phyloP scores from a whole-genome alignment of 257 asterid species.

The Coffea canephora region DNA sequence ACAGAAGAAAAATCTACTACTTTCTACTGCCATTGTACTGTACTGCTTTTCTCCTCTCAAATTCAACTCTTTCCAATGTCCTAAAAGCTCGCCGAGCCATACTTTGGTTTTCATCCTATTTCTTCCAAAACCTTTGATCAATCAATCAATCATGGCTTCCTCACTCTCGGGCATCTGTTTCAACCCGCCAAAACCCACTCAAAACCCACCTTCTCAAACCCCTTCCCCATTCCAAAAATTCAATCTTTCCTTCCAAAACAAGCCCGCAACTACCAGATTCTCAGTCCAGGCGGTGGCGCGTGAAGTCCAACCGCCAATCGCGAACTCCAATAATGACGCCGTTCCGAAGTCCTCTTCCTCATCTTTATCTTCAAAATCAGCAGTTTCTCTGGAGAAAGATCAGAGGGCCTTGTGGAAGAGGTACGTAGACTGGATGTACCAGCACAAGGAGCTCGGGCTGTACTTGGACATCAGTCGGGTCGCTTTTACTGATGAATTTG shows the following conservation, averaged over 20 bases:
- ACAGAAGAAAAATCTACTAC: no score
- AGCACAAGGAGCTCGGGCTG: constrained; percentile 90
- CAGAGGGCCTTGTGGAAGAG: constrained; percentile 75
- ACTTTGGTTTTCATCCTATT: constrained; percentile 5
- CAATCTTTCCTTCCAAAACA: constrained; percentile 15
- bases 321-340: constrained; percentile 34
- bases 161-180: constrained; percentile 35
- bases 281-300: constrained; percentile 67
- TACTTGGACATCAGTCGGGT: constrained; percentile 90
- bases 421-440: constrained; percentile 92
- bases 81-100: not conserved
- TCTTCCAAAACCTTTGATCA: constrained; percentile 1
- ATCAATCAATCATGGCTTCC: constrained; percentile 28
- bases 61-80: constrained; percentile 9
- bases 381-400: constrained; percentile 42
- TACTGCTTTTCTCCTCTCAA: no score
- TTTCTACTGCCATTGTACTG: no score
- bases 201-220: constrained; percentile 18
- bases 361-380: constrained; percentile 12
- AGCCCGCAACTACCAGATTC: constrained; percentile 24
- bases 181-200: constrained; percentile 24
- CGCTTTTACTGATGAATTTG: constrained; percentile 73
- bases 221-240: constrained; percentile 13
- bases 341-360: constrained; percentile 18
- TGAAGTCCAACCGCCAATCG: constrained; percentile 48